A percentile compares a stretch with the other conserved stretches of the same genome.
Evolutionary conservation across 2,329 filamentous ascomycete genomes (phyloP).

Genomic region (Trichocomaceae sp.): DNA sequence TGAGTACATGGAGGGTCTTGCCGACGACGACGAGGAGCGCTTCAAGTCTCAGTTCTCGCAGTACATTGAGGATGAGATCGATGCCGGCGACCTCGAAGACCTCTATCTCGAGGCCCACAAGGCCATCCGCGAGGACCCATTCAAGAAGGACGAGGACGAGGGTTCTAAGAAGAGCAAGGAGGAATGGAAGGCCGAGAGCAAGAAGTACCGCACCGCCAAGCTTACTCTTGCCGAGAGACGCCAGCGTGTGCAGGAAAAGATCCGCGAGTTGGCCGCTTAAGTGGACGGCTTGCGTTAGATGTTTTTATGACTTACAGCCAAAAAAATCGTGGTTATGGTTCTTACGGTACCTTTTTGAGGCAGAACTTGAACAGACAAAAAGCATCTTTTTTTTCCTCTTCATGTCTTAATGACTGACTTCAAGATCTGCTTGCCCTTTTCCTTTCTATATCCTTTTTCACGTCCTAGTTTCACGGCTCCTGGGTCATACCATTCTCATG

Average conservation of each 20-base stretch:
- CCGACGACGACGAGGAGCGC: slow-evolving; percentile 99
- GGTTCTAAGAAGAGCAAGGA: slow-evolving; percentile 93
- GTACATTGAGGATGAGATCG: slow-evolving; percentile 95
- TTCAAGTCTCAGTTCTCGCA: slow-evolving; percentile 97
- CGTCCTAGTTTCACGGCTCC: slow-evolving; percentile 18
- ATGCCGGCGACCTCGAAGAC: slow-evolving; percentile 96
- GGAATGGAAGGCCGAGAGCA: slow-evolving; percentile 89
- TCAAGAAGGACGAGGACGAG: slow-evolving; percentile 75
- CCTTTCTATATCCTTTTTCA: background rate
- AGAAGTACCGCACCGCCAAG: slow-evolving; percentile 78
- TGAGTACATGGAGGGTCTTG: slow-evolving; percentile 99
- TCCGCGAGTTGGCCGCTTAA: slow-evolving; percentile 62
- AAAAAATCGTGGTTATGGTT: slow-evolving; percentile 1
- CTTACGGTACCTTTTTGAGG: background rate
- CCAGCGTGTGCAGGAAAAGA: slow-evolving; percentile 81
- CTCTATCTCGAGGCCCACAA: slow-evolving; percentile 91
- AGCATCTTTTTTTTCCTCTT: background rate
- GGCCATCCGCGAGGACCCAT: slow-evolving; percentile 95
- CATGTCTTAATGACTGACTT: background rate
- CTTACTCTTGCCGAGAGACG: slow-evolving; percentile 76
- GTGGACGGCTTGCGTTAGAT: slow-evolving; percentile 14
- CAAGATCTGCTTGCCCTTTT: background rate
- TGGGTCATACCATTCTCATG: slow-evolving; percentile 24
- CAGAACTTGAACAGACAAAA: slow-evolving; percentile 1
- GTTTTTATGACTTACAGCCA: slow-evolving; percentile 7